Conservation (phyloP, 1,139 yeast genomes). For the Kurtzmaniella quercitrusa region DNA sequence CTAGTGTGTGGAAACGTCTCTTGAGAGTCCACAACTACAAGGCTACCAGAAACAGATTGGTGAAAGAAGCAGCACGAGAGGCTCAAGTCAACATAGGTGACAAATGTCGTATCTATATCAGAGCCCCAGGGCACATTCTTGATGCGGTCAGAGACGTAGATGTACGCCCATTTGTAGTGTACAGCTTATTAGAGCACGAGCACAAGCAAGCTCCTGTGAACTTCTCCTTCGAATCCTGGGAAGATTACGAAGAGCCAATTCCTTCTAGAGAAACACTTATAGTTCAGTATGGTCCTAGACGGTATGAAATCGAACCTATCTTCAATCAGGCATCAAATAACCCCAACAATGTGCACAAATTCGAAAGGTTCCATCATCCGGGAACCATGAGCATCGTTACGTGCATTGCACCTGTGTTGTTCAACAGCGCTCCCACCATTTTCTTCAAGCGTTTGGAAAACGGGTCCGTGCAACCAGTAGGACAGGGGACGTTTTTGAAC, state of each 20-base stretch:
- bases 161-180: constrained; percentile 53
- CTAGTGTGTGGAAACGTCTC: constrained; percentile 73
- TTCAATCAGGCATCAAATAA: constrained; percentile 78
- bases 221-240: constrained; percentile 82
- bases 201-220: constrained; percentile 81
- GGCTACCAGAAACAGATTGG: constrained; percentile 67
- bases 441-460: constrained; percentile 52
- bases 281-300: constrained; percentile 91
- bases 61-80: constrained; percentile 56
- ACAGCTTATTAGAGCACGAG: constrained; percentile 78
- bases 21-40: constrained; percentile 73
- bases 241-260: constrained; percentile 79
- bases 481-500: constrained; percentile 86
- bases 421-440: constrained; percentile 78
- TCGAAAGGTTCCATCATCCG: constrained; percentile 77
- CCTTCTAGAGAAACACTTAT: constrained; percentile 74
- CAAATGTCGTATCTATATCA: constrained; percentile 54
- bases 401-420: constrained; percentile 82
- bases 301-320: constrained; percentile 79
- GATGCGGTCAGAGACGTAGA: constrained; percentile 26
- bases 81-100: constrained; percentile 68
- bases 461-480: constrained; percentile 62
- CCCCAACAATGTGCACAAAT: constrained; percentile 82
- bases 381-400: constrained; percentile 76
- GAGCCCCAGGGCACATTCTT: constrained; percentile 53